Evolutionary conservation across 306 rosid genomes (phyloP).

Genomic region (Corylus americana): DNA sequence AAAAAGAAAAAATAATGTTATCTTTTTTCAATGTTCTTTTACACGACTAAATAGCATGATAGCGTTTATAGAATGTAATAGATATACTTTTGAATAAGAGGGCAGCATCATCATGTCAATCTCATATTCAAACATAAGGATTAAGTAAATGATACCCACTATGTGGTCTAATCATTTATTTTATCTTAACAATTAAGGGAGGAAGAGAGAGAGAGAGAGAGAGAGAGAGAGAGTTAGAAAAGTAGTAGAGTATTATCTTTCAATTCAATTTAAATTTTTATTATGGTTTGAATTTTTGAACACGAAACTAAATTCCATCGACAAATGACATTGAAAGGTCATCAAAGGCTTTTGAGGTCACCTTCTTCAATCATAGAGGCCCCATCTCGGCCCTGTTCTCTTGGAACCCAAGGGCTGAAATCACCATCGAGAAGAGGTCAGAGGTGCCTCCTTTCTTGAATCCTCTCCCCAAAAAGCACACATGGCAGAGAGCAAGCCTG

Average conservation of each 20-base stretch:
- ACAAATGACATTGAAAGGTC: slow-evolving; percentile 21
- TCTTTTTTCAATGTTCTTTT: background rate
- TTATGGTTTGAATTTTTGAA: slow-evolving; percentile 14
- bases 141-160: background rate
- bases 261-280: background rate
- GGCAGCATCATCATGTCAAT: background rate
- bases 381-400: slow-evolving; percentile 14
- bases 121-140: background rate
- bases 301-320: slow-evolving; percentile 20
- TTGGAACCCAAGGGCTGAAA: slow-evolving; percentile 17
- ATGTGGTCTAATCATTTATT: background rate
- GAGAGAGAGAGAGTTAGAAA: too few species aligned
- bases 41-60: background rate
- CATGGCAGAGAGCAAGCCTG: slow-evolving; percentile 54
- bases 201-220: background rate
- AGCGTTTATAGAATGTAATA: background rate
- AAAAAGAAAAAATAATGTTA: too few species aligned
- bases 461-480: slow-evolving; percentile 26
- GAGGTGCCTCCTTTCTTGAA: slow-evolving; percentile 37
- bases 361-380: slow-evolving; percentile 20
- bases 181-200: background rate
- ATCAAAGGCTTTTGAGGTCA: slow-evolving; percentile 19
- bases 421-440: slow-evolving; percentile 32
- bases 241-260: background rate
- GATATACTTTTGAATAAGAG: background rate